Conservation (phyloP, 192 early-diverging fungal species). For the Gonapodya prolifera region DNA sequence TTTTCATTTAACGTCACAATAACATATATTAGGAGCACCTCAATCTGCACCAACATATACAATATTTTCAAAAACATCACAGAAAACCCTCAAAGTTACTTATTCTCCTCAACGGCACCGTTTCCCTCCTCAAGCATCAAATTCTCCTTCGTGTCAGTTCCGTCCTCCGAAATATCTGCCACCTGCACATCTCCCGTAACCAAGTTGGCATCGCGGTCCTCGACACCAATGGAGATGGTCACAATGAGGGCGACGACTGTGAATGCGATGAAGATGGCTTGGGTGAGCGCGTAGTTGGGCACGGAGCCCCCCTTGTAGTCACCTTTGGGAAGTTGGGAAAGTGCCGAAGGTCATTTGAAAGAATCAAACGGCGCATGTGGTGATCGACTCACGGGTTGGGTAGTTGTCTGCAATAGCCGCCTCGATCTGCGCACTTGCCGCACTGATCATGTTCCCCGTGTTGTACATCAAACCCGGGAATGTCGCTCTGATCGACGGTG, state of each 20-base stretch:
- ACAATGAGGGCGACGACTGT: constrained; percentile 27
- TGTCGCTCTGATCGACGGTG: constrained; percentile 45
- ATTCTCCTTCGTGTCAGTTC: background rate
- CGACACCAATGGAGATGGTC: constrained; percentile 34
- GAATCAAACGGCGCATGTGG: constrained; percentile 19
- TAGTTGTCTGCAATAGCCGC: constrained; percentile 29
- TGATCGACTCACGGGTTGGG: constrained; percentile 3
- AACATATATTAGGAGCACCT: no score
- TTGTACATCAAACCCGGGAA: constrained; percentile 66
- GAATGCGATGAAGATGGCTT: constrained; percentile 46
- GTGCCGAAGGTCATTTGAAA: constrained; percentile 24
- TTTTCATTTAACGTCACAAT: no score
- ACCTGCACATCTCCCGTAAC: background rate
- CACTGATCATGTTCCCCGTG: constrained; percentile 53
- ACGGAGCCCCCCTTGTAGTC: constrained; percentile 9
- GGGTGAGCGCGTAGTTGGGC: constrained; percentile 37
- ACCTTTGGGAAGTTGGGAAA: constrained; percentile 16
- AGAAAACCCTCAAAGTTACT: background rate
- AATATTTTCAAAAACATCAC: background rate
- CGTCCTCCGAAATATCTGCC: background rate
- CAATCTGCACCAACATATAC: no score
- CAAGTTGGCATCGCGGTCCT: constrained; percentile 41
- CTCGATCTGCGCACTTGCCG: constrained; percentile 43
- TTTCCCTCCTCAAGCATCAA: background rate
- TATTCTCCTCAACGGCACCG: background rate